These are phyloP conservation scores for Pseudocercospora ulei DNA, from an alignment of 2,329 filamentous ascomycete genomes.

Conservation along the genomic window DNA sequence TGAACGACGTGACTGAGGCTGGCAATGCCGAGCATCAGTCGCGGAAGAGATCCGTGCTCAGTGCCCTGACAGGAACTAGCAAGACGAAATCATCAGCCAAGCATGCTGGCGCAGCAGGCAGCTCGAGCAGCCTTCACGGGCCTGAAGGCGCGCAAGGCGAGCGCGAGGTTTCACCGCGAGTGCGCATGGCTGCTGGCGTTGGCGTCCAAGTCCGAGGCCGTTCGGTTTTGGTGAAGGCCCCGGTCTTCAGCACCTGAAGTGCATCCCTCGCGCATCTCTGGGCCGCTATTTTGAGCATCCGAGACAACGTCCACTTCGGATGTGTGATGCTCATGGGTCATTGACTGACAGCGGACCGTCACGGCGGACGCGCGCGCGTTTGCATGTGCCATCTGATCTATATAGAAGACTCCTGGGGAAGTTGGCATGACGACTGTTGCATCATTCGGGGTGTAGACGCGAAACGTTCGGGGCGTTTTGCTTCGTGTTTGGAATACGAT, in stretches of 20 bases:
- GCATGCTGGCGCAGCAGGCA: constrained; percentile 31
- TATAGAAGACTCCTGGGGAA: too few relatives aligned
- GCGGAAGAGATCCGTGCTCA: constrained; percentile 39
- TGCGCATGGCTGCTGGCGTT: constrained; percentile 43
- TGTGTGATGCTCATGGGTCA: constrained; percentile 1
- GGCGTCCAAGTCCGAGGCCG: constrained; percentile 44
- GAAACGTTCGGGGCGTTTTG: neutral
- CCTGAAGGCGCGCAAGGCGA: constrained; percentile 38
- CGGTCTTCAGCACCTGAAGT: constrained; percentile 35
- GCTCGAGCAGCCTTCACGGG: constrained; percentile 34
- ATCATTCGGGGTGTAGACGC: too few relatives aligned
- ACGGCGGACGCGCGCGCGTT: constrained; percentile 5
- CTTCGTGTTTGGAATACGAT: neutral
- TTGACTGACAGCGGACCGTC: constrained; percentile 3
- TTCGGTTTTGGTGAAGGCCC: constrained; percentile 43
- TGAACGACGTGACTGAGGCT: constrained; percentile 28
- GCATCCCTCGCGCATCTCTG: constrained; percentile 3
- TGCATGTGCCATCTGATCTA: too few relatives aligned
- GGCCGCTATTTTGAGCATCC: constrained; percentile 5
- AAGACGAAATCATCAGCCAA: constrained; percentile 36
- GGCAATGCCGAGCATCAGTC: constrained; percentile 21
- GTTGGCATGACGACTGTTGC: too few relatives aligned
- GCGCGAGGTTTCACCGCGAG: constrained; percentile 37
- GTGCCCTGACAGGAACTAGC: constrained; percentile 36
- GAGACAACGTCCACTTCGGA: constrained; percentile 7